phyloP scores from a whole-genome alignment of 2,329 filamentous ascomycete genomes.

The Ascochyta viciae-villosae region DNA sequence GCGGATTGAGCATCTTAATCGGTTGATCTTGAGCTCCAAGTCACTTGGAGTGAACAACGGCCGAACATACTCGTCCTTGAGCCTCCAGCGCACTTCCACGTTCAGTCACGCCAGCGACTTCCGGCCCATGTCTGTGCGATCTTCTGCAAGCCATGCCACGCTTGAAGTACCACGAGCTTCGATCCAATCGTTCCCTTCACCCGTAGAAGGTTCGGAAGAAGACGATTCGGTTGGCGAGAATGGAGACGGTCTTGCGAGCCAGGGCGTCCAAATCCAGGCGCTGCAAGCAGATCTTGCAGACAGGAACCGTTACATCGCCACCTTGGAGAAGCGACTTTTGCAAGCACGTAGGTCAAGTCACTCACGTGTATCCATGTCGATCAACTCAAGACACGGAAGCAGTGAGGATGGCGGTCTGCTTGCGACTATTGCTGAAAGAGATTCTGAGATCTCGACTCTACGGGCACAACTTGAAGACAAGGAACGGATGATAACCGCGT shows the following conservation, averaged over 20 bases:
- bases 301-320: slow-evolving; percentile 95
- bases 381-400: slow-evolving; percentile 69
- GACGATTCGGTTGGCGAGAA: slow-evolving; percentile 74
- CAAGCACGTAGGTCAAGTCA: slow-evolving; percentile 92
- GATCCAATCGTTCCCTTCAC: slow-evolving; percentile 27
- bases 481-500: slow-evolving; percentile 87
- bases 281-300: slow-evolving; percentile 94
- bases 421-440: slow-evolving; percentile 81
- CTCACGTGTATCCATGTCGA: slow-evolving; percentile 80
- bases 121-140: slow-evolving; percentile 59
- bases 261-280: slow-evolving; percentile 86
- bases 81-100: slow-evolving; percentile 48
- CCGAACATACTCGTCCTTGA: slow-evolving; percentile 52
- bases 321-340: slow-evolving; percentile 87
- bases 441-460: slow-evolving; percentile 91
- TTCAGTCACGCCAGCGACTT: slow-evolving; percentile 49
- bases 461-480: slow-evolving; percentile 90
- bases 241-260: slow-evolving; percentile 82
- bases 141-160: slow-evolving; percentile 49
- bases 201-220: slow-evolving; percentile 48
- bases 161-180: slow-evolving; percentile 50
- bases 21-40: slow-evolving; percentile 93
- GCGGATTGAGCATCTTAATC: slow-evolving; percentile 94
- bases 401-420: slow-evolving; percentile 80
- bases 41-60: slow-evolving; percentile 85